phyloP scores from a whole-genome alignment of 768 basidiomycete species.

The Suillus cothurnatus region DNA sequence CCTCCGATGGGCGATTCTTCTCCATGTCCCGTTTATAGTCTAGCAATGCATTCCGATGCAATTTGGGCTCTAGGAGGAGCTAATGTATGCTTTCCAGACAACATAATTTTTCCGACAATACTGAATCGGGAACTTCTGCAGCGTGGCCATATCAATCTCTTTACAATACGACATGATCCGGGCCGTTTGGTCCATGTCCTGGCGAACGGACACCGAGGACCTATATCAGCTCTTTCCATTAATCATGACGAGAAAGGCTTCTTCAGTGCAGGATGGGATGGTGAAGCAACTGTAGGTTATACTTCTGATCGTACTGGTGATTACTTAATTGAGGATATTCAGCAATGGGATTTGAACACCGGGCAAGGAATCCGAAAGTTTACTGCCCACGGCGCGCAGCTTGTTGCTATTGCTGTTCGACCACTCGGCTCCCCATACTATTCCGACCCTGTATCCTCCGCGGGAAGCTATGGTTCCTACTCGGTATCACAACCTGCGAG shows the following conservation, averaged over 20 bases:
- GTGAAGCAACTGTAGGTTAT: conserved; percentile 73
- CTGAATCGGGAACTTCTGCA: conserved; percentile 34
- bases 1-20: conserved; percentile 50
- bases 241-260: conserved; percentile 82
- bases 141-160: conserved; percentile 92
- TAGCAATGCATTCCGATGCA: conserved; percentile 91
- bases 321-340: conserved; percentile 14
- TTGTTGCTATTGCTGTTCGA: conserved; percentile 78
- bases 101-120: neutral
- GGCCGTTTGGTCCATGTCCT: conserved; percentile 69
- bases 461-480: conserved; percentile 26
- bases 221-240: conserved; percentile 84
- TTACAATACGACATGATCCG: conserved; percentile 90
- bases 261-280: conserved; percentile 95
- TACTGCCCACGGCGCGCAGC: conserved; percentile 80
- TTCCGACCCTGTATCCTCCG: conserved; percentile 26
- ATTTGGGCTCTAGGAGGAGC: conserved; percentile 91
- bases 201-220: conserved; percentile 74
- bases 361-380: conserved; percentile 79
- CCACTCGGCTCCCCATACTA: conserved; percentile 51
- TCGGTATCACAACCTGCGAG: conserved; percentile 12
- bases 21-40: conserved; percentile 81
- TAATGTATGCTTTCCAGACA: conserved; percentile 54
- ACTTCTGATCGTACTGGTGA: neutral
- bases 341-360: conserved; percentile 99